These are phyloP conservation scores for Penicillium dipodomyicola DNA, from an alignment of 495 filamentous ascomycete genomes.

Conservation along the genomic window DNA sequence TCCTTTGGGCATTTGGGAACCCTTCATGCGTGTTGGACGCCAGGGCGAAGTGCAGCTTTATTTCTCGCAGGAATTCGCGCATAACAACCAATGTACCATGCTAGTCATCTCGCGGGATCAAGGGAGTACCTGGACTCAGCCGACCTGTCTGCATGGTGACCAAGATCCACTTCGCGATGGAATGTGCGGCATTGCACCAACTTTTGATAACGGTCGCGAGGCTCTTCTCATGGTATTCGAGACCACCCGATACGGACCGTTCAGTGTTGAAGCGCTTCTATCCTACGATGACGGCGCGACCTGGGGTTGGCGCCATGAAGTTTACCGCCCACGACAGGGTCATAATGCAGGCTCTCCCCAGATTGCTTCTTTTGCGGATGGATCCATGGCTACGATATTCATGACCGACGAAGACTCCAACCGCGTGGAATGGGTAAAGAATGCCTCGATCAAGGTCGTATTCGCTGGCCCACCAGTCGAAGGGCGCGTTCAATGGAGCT, in stretches of 20 bases:
- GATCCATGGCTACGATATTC: conserved; percentile 56
- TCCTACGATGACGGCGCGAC: conserved; percentile 56
- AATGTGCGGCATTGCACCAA: conserved; percentile 56
- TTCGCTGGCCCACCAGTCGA: conserved; percentile 37
- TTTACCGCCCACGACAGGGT: conserved; percentile 46
- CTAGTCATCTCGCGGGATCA: conserved; percentile 54
- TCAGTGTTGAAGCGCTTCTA: conserved; percentile 54
- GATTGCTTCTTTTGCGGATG: conserved; percentile 55
- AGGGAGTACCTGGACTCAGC: conserved; percentile 49
- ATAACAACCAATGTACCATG: conserved; percentile 60
- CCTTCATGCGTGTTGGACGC: conserved; percentile 53
- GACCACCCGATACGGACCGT: conserved; percentile 48
- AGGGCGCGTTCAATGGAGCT: conserved; percentile 38
- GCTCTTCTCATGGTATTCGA: conserved; percentile 60
- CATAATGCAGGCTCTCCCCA: conserved; percentile 59
- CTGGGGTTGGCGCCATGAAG: conserved; percentile 51
- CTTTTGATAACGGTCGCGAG: conserved; percentile 39
- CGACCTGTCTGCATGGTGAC: conserved; percentile 47
- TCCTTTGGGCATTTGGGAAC: conserved; percentile 59
- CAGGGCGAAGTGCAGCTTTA: conserved; percentile 55
- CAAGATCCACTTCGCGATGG: conserved; percentile 52
- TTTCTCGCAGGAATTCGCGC: conserved; percentile 55
- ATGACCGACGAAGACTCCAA: conserved; percentile 59
- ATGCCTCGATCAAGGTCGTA: conserved; percentile 42
- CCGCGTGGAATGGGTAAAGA: conserved; percentile 38